phyloP scores from a whole-genome alignment of 257 asterid species.

The Verbascum thapsus region DNA sequence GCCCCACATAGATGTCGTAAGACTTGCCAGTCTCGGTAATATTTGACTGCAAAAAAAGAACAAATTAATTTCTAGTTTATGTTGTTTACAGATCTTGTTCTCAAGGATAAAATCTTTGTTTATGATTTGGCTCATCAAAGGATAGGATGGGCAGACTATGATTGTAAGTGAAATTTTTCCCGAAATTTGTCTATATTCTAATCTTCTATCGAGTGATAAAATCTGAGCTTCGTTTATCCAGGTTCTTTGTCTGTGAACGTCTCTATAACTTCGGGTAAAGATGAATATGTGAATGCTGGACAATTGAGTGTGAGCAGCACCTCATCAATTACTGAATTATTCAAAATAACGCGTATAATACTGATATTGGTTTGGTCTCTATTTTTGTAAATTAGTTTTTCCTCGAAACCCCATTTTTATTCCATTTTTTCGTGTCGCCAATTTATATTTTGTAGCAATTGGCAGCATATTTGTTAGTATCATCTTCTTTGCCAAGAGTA shows the following conservation, averaged over 20 bases:
- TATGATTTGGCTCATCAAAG: constrained; percentile 58
- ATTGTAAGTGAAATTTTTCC: constrained; percentile 43
- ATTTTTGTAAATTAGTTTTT: constrained; percentile 33
- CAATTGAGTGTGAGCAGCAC: constrained; percentile 47
- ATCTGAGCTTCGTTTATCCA: constrained; percentile 17
- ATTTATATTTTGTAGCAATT: constrained; percentile 35
- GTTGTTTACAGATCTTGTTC: constrained; percentile 54
- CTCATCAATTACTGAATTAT: constrained; percentile 31
- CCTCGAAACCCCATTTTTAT: constrained; percentile 22
- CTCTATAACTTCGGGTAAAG: constrained; percentile 50
- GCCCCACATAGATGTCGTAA: no score
- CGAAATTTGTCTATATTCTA: not conserved
- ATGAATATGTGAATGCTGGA: constrained; percentile 49
- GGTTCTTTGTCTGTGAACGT: constrained; percentile 55
- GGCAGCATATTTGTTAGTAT: constrained; percentile 33
- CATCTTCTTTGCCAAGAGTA: no score
- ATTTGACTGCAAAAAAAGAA: not conserved
- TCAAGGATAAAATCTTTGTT: constrained; percentile 64
- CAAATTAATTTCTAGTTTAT: not conserved
- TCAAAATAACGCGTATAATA: constrained; percentile 25
- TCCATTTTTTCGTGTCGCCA: constrained; percentile 19
- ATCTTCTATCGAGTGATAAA: not conserved
- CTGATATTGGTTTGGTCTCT: constrained; percentile 25
- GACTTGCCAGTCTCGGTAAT: no score
- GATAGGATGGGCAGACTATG: constrained; percentile 69